Percentiles rank a stretch among this genome's conserved stretches.
Conservation (phyloP, 768 basidiomycete species). For the Tubosaeta sp. region DNA sequence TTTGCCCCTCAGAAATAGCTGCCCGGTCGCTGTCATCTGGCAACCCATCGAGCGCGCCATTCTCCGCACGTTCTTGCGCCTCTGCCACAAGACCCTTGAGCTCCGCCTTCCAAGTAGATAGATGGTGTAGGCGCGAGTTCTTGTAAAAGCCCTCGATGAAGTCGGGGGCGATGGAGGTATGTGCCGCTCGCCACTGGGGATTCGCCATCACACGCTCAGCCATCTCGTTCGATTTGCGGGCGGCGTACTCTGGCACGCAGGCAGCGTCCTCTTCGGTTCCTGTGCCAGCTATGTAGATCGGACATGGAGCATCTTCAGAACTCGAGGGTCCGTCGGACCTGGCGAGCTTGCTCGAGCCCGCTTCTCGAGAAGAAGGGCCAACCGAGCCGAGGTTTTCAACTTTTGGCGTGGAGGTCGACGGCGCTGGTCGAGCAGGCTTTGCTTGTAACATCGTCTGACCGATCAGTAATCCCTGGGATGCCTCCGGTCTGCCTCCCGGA, state of each 20-base stretch:
- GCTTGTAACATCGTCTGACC: conserved; percentile 18
- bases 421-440: conserved; percentile 2
- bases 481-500: conserved; percentile 45
- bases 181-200: conserved; percentile 78
- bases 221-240: conserved; percentile 60
- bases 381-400: background rate
- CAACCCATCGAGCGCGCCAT: conserved; percentile 15
- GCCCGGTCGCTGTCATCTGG: background rate
- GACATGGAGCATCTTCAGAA: conserved; percentile 13
- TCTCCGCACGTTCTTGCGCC: conserved; percentile 71
- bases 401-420: background rate
- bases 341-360: conserved; percentile 2
- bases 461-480: conserved; percentile 41
- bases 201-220: conserved; percentile 80
- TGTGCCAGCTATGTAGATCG: conserved; percentile 42
- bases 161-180: conserved; percentile 82
- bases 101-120: conserved; percentile 91
- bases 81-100: conserved; percentile 73
- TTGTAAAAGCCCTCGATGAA: conserved; percentile 84
- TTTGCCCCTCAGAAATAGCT: background rate
- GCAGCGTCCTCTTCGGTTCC: conserved; percentile 39
- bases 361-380: background rate
- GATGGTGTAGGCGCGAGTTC: conserved; percentile 88
- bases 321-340: background rate
- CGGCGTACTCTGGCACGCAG: conserved; percentile 61